Percentiles rank a stretch among this genome's conserved stretches.
phyloP scores from a whole-genome alignment of 2,329 filamentous ascomycete genomes.

The Alternaria atra region DNA sequence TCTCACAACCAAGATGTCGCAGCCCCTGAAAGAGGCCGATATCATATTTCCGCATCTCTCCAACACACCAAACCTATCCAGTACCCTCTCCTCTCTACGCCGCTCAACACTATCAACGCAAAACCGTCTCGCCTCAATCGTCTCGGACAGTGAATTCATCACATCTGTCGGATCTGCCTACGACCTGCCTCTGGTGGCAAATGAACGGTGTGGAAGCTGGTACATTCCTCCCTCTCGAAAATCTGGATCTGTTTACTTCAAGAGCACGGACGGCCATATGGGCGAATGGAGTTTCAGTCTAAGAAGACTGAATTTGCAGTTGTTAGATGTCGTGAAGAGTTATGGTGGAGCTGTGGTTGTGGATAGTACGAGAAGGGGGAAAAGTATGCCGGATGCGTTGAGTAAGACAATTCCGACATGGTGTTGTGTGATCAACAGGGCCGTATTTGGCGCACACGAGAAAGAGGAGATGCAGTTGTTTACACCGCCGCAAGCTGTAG shows the following conservation, averaged over 20 bases:
- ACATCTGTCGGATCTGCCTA: conserved; percentile 65
- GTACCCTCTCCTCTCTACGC: conserved; percentile 74
- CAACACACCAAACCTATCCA: conserved; percentile 71
- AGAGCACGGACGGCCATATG: conserved; percentile 94
- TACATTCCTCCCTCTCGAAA: conserved; percentile 77
- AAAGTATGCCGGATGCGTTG: conserved; percentile 94
- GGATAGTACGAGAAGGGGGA: conserved; percentile 91
- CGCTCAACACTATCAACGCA: conserved; percentile 78
- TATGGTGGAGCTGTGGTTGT: conserved; percentile 84
- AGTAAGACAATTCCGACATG: conserved; percentile 95
- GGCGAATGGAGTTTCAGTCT: conserved; percentile 91
- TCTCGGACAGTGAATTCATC: conserved; percentile 79
- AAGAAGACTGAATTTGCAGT: conserved; percentile 82
- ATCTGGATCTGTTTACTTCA: conserved; percentile 86
- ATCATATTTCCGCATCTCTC: conserved; percentile 64
- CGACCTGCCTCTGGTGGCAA: conserved; percentile 79
- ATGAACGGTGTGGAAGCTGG: conserved; percentile 96
- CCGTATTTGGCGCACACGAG: conserved; percentile 73
- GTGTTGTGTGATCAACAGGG: conserved; percentile 84
- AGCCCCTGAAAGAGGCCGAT: conserved; percentile 43
- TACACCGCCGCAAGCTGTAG: conserved; percentile 76
- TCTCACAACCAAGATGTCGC: conserved; percentile 28
- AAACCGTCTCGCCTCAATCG: conserved; percentile 84
- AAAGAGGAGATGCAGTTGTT: conserved; percentile 58
- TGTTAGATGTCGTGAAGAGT: conserved; percentile 72